Percentiles rank a stretch among this genome's conserved stretches.
phyloP scores from a whole-genome alignment of 2,329 filamentous ascomycete genomes.

The Pseudocercospora macadamiae region DNA sequence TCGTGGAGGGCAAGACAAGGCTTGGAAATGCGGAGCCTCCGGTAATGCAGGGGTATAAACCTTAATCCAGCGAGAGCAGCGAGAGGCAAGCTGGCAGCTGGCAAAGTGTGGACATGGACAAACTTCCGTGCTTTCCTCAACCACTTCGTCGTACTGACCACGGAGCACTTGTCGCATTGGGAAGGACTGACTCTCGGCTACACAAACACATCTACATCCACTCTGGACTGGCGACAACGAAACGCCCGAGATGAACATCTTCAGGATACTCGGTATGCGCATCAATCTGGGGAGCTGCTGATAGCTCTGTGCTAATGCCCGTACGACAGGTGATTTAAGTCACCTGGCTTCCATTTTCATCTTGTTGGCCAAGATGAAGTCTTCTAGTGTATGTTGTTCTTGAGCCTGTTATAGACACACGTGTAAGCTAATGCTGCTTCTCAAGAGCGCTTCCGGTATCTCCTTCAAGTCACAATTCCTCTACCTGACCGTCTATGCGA shows the following conservation, averaged over 20 bases:
- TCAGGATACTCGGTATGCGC: constrained; percentile 64
- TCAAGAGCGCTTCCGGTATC: constrained; percentile 97
- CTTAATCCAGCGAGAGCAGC: no score
- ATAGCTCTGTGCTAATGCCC: constrained; percentile 16
- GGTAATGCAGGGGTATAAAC: no score
- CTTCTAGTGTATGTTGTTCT: constrained; percentile 69
- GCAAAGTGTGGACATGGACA: no score
- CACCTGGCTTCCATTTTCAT: constrained; percentile 94
- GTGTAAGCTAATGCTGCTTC: no score
- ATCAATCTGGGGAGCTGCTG: constrained; percentile 9
- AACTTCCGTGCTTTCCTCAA: not conserved
- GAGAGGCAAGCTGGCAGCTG: no score
- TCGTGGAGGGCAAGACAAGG: no score
- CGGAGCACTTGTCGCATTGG: not conserved
- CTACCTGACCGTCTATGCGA: constrained; percentile 91
- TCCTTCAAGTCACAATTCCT: constrained; percentile 98
- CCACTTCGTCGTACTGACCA: not conserved
- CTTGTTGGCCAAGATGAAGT: constrained; percentile 92
- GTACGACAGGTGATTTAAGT: constrained; percentile 78
- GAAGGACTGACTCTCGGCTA: no score
- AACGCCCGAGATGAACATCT: constrained; percentile 64
- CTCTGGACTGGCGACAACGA: not conserved
- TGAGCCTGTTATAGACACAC: not conserved
- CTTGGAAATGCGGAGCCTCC: no score
- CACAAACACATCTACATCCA: not conserved